Conservation (phyloP, 192 early-diverging fungal genomes). For the Backusella morwellensis region DNA sequence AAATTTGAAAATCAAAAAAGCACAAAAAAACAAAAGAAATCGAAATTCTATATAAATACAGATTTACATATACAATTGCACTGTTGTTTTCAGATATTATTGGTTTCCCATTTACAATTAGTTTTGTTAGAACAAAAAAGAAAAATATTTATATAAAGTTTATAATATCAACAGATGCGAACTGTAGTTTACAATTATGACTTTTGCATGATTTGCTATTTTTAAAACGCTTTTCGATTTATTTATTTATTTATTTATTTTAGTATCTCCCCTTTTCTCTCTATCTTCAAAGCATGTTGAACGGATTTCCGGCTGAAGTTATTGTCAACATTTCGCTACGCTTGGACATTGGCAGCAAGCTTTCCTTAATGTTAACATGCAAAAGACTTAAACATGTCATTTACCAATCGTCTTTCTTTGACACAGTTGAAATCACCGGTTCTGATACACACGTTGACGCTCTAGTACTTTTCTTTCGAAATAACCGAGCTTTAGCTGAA, state of each 20-base stretch:
- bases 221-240: too few relatives aligned
- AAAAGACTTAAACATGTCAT: not conserved
- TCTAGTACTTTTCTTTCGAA: too few relatives aligned
- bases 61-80: not conserved
- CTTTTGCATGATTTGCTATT: too few relatives aligned
- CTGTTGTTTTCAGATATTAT: not conserved
- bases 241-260: too few relatives aligned
- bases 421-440: not conserved
- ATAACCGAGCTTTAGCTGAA: too few relatives aligned
- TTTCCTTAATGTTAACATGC: not conserved
- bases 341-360: too few relatives aligned
- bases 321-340: too few relatives aligned
- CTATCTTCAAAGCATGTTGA: too few relatives aligned
- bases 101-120: not conserved
- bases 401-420: not conserved
- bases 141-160: not conserved
- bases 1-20: not conserved
- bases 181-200: too few relatives aligned
- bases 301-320: too few relatives aligned
- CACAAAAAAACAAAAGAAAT: not conserved
- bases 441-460: too few relatives aligned
- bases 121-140: not conserved
- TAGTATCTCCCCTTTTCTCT: too few relatives aligned
- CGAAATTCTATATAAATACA: not conserved
- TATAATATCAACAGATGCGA: not conserved